Conservation (phyloP, 176 grass and related monocot genomes). For the Juncus effusus region DNA sequence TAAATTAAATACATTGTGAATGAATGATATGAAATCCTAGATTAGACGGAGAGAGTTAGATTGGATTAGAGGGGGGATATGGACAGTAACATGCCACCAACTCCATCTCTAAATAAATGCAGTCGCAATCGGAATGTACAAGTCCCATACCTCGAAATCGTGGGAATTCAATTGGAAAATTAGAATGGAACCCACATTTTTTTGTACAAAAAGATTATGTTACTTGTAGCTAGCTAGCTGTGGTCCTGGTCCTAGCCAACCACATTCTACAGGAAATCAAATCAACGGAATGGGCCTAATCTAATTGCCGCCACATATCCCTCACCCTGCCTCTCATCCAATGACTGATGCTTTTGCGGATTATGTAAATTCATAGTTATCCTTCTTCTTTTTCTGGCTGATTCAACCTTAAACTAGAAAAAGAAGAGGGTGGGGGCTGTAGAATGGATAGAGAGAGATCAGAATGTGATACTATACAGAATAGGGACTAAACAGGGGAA, state of each 20-base stretch:
- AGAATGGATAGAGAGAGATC: not conserved
- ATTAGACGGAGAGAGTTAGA: not conserved
- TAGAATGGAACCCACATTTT: slow-evolving; percentile 26
- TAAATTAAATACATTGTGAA: too few species aligned
- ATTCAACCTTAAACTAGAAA: not conserved
- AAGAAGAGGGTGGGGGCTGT: not conserved
- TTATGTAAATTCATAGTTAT: not conserved
- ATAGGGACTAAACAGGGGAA: slow-evolving; percentile 14
- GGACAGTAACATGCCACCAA: slow-evolving; percentile 27
- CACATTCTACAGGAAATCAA: not conserved
- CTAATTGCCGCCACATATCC: slow-evolving; percentile 9
- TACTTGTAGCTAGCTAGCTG: not conserved
- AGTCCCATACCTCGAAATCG: not conserved
- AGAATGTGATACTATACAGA: slow-evolving; percentile 14
- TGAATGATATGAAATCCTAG: not conserved
- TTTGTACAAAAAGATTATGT: not conserved
- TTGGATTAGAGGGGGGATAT: not conserved
- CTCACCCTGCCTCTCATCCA: not conserved
- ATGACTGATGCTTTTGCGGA: not conserved
- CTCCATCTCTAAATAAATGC: slow-evolving; percentile 20
- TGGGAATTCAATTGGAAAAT: not conserved
- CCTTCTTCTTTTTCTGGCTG: not conserved
- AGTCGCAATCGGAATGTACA: slow-evolving; percentile 18
- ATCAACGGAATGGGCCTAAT: slow-evolving; percentile 12
- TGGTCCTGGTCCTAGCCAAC: not conserved